These are phyloP conservation scores for Backusella tarrabulga DNA, from an alignment of 192 early-diverging fungal species.

Conservation along the genomic window DNA sequence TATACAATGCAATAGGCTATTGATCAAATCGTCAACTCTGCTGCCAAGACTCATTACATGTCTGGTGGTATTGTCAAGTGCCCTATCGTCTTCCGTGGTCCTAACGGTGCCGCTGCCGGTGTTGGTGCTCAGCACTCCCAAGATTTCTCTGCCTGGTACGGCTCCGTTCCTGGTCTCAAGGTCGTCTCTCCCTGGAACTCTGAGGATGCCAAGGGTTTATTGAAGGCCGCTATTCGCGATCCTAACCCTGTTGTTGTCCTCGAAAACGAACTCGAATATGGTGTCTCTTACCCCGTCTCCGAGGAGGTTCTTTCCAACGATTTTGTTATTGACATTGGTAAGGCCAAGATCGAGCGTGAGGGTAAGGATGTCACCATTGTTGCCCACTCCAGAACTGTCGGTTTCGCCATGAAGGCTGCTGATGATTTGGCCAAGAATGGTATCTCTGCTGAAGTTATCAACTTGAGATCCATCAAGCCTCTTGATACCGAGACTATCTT, in stretches of 20 bases:
- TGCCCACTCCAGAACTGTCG: conserved; percentile 88
- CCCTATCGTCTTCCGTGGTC: conserved; percentile 98
- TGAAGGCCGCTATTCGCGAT: conserved; percentile 98
- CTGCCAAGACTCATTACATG: conserved; percentile 98
- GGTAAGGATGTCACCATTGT: conserved; percentile 92
- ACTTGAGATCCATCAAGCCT: conserved; percentile 96
- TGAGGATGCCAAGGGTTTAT: conserved; percentile 95
- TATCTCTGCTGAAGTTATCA: conserved; percentile 87
- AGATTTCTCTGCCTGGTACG: conserved; percentile 98
- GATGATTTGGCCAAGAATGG: conserved; percentile 79
- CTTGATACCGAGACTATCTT: conserved; percentile 93
- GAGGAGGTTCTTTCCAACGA: conserved; percentile 64
- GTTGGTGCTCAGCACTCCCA: conserved; percentile 99
- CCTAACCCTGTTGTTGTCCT: conserved; percentile 96
- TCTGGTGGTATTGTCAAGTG: conserved; percentile 83
- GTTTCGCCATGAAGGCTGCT: conserved; percentile 85
- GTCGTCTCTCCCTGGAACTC: conserved; percentile 95
- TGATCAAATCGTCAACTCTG: conserved; percentile 99
- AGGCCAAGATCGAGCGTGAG: conserved; percentile 89
- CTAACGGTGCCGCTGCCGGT: conserved; percentile 96
- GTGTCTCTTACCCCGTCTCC: conserved; percentile 80
- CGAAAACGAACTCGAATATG: conserved; percentile 99
- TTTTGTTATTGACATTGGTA: conserved; percentile 69
- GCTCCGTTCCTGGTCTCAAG: conserved; percentile 94
- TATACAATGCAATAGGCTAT: conserved; percentile 65